phyloP scores from a whole-genome alignment of 2,329 filamentous ascomycete species.

The Aspergillus flavus region DNA sequence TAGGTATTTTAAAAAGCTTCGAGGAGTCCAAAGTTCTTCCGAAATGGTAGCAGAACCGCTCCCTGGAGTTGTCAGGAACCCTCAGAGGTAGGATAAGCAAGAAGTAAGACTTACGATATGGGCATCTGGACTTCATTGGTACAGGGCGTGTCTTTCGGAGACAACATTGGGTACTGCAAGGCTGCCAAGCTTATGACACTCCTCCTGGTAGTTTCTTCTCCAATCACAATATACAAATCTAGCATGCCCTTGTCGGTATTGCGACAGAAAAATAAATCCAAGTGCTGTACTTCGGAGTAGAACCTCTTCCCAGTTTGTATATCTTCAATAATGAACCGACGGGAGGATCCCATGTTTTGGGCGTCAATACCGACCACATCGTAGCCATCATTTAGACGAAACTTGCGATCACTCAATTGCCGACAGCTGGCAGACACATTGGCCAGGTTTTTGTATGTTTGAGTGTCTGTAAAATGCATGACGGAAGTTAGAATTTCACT shows the following conservation, averaged over 20 bases:
- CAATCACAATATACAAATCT: constrained; percentile 16
- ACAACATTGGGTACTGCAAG: constrained; percentile 1
- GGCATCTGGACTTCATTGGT: background rate
- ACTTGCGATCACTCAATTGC: constrained; percentile 8
- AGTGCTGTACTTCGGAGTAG: background rate
- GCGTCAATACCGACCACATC: constrained; percentile 7
- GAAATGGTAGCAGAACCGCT: background rate
- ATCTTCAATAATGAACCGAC: constrained; percentile 13
- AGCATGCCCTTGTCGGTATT: background rate
- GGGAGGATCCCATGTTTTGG: background rate
- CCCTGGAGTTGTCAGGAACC: background rate
- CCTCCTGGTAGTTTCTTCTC: constrained; percentile 6
- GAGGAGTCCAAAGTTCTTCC: background rate
- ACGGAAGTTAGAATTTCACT: constrained; percentile 21
- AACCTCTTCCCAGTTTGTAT: constrained; percentile 11
- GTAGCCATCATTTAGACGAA: constrained; percentile 21
- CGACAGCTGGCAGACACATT: constrained; percentile 17
- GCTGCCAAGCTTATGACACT: constrained; percentile 11
- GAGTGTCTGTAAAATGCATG: constrained; percentile 20
- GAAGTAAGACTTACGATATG: background rate
- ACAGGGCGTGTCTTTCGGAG: background rate
- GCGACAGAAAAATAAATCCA: too few relatives aligned
- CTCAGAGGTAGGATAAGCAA: background rate
- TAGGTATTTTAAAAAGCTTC: background rate
- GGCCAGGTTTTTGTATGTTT: constrained; percentile 16